Conservation (phyloP, 805 yeast species). For the Wickerhamomyces rabaulensis region DNA sequence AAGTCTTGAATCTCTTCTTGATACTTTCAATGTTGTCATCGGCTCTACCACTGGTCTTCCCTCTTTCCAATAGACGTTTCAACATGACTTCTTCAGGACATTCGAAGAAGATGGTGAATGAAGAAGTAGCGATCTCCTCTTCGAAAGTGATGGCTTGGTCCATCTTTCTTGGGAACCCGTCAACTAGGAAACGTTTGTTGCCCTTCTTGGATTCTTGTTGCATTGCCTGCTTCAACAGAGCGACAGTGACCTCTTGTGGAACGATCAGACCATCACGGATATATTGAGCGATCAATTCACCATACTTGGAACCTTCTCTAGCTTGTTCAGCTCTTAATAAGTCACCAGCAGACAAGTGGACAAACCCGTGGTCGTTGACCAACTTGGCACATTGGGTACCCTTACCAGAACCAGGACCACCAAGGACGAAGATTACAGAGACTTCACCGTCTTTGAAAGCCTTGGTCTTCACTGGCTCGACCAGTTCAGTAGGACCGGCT, state of each 20-base stretch:
- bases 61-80: conserved; percentile 78
- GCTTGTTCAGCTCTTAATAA: conserved; percentile 87
- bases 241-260: conserved; percentile 88
- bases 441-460: conserved; percentile 63
- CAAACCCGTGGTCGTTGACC: conserved; percentile 74
- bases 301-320: conserved; percentile 76
- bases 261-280: conserved; percentile 89
- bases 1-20: conserved; percentile 81
- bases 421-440: conserved; percentile 83
- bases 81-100: conserved; percentile 84
- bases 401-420: conserved; percentile 98
- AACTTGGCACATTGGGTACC: conserved; percentile 93
- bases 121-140: conserved; percentile 63
- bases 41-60: conserved; percentile 89
- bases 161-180: conserved; percentile 98
- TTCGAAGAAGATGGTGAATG: conserved; percentile 69
- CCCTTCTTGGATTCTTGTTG: conserved; percentile 44
- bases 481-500: conserved; percentile 37
- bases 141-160: conserved; percentile 96
- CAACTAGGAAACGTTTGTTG: conserved; percentile 64
- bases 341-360: conserved; percentile 95
- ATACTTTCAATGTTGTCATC: conserved; percentile 93
- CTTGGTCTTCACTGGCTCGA: conserved; percentile 31
- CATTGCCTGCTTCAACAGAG: conserved; percentile 77
- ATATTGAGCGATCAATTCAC: conserved; percentile 76